Evolutionary conservation across 176 grass and related monocot species (phyloP).

Genomic region (Zizania latifolia): DNA sequence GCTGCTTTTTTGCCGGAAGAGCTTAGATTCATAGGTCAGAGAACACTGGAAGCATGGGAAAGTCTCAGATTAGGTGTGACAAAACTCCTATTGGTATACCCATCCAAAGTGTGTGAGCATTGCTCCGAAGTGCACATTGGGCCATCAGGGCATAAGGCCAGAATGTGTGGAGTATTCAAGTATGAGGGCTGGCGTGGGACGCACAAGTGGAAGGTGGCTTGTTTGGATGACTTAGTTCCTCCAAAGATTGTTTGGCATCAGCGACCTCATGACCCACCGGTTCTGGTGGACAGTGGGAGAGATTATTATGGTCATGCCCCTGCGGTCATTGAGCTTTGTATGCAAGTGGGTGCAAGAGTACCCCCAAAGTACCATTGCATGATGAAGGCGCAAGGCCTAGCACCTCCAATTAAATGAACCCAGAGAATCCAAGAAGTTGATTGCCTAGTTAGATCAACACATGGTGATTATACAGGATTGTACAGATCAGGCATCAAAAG

Average conservation of each 20-base stretch:
- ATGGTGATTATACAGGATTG: background rate
- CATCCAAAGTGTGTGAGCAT: slow-evolving; percentile 70
- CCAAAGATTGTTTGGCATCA: slow-evolving; percentile 76
- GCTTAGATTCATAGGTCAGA: slow-evolving; percentile 51
- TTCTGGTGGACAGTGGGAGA: slow-evolving; percentile 55
- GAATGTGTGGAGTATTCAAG: slow-evolving; percentile 82
- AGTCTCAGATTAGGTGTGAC: slow-evolving; percentile 62
- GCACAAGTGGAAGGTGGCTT: slow-evolving; percentile 76
- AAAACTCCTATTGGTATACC: slow-evolving; percentile 80
- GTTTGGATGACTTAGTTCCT: slow-evolving; percentile 72
- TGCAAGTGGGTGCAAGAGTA: slow-evolving; percentile 67
- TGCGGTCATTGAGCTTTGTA: slow-evolving; percentile 73
- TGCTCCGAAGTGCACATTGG: slow-evolving; percentile 90
- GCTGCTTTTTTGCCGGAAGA: slow-evolving; percentile 19
- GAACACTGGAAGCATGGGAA: slow-evolving; percentile 81
- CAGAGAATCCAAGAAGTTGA: background rate
- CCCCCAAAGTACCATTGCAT: slow-evolving; percentile 54
- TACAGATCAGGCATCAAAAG: background rate
- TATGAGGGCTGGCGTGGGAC: slow-evolving; percentile 68
- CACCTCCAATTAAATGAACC: slow-evolving; percentile 29
- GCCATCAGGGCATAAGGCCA: slow-evolving; percentile 69
- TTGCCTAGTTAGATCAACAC: background rate
- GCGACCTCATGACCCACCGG: slow-evolving; percentile 66
- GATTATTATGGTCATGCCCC: slow-evolving; percentile 82
- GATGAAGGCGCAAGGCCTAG: slow-evolving; percentile 75